These are phyloP conservation scores for Lyophyllum atratum DNA, from an alignment of 768 basidiomycete species.

Conservation along the genomic window DNA sequence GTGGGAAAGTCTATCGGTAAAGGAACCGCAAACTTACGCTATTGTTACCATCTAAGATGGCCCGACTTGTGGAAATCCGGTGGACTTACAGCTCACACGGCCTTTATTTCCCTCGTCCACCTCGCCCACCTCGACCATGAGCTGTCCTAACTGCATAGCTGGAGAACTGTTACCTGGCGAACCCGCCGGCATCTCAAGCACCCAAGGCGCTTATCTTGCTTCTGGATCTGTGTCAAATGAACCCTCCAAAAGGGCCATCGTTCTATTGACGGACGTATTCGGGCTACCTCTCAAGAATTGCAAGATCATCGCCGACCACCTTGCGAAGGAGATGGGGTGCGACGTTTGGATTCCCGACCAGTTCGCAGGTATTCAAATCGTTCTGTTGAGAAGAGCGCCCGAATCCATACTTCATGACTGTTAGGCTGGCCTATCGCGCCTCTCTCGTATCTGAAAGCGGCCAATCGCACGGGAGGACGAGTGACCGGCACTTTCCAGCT, in stretches of 20 bases:
- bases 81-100: not conserved
- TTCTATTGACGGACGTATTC: slow-evolving; percentile 61
- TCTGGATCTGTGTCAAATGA: slow-evolving; percentile 20
- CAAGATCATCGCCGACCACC: slow-evolving; percentile 59
- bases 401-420: not conserved
- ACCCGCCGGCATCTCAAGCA: slow-evolving; percentile 39
- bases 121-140: not conserved
- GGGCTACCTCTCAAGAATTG: slow-evolving; percentile 55
- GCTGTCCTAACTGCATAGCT: slow-evolving; percentile 44
- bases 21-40: no score
- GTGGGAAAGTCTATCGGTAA: no score
- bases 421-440: slow-evolving; percentile 9
- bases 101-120: not conserved
- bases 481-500: slow-evolving; percentile 30
- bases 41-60: no score
- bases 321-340: slow-evolving; percentile 48
- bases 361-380: slow-evolving; percentile 60
- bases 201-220: slow-evolving; percentile 45
- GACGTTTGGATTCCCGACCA: slow-evolving; percentile 70
- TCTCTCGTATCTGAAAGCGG: slow-evolving; percentile 2
- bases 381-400: slow-evolving; percentile 32
- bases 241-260: slow-evolving; percentile 38
- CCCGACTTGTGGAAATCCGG: no score
- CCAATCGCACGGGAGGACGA: slow-evolving; percentile 30
- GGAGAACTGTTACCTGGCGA: slow-evolving; percentile 46